Evolutionary conservation across 2,329 filamentous ascomycete genomes (phyloP).

Genomic region (Xylaria sp.): DNA sequence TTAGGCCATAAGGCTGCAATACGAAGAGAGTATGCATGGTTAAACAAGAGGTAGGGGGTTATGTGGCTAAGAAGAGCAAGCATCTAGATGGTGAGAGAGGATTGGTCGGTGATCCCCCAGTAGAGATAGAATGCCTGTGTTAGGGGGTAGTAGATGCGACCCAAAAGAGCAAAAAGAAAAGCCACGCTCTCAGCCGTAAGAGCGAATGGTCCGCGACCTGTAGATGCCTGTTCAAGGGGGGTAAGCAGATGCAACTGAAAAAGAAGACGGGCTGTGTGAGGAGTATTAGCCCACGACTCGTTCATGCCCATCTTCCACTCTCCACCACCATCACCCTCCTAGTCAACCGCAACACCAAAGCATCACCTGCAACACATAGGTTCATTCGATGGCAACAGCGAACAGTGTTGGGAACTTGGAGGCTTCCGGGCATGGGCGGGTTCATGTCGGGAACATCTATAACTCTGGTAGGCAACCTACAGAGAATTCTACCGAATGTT

Average conservation of each 20-base stretch:
- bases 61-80: background rate
- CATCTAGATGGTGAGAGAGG: background rate
- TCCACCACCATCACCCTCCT: background rate
- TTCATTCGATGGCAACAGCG: background rate
- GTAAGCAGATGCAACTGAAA: background rate
- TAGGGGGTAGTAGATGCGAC: too few relatives aligned
- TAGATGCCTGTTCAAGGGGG: background rate
- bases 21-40: background rate
- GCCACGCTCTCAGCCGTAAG: too few relatives aligned
- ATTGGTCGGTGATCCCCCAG: too few relatives aligned
- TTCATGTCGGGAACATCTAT: conserved; percentile 11
- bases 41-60: background rate
- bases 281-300: background rate
- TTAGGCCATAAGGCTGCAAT: background rate
- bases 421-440: background rate
- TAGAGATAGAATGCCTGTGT: too few relatives aligned
- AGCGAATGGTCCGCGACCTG: too few relatives aligned
- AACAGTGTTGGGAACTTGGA: background rate
- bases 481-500: background rate
- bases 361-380: background rate
- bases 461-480: background rate
- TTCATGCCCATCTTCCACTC: background rate
- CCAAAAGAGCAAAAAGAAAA: too few relatives aligned
- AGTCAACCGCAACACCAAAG: background rate
- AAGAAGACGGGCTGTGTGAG: background rate